These are phyloP conservation scores for Elsinoe fawcettii DNA, from an alignment of 2,329 filamentous ascomycete species.

Conservation along the genomic window DNA sequence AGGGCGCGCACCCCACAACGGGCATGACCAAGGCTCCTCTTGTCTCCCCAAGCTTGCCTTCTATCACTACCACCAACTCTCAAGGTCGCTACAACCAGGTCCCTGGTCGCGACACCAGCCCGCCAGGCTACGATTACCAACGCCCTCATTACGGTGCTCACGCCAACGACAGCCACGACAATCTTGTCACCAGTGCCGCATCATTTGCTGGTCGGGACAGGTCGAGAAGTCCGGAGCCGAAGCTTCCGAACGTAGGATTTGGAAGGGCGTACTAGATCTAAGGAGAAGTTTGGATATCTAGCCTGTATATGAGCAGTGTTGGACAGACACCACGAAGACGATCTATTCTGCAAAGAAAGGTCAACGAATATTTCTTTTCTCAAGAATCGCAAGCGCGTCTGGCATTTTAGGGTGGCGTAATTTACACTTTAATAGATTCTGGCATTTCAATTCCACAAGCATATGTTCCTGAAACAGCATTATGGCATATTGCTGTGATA, in stretches of 20 bases:
- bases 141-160: constrained; percentile 18
- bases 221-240: constrained; percentile 23
- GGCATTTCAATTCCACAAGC: too few relatives aligned
- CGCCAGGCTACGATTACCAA: constrained; percentile 14
- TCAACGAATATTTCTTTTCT: constrained; percentile 1
- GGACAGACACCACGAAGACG: neutral
- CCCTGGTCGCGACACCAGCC: constrained; percentile 18
- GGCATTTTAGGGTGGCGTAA: constrained; percentile 1
- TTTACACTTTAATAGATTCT: neutral
- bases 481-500: too few relatives aligned
- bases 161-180: constrained; percentile 24
- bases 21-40: constrained; percentile 26
- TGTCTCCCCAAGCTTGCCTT: constrained; percentile 25
- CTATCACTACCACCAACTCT: constrained; percentile 17
- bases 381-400: neutral
- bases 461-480: too few relatives aligned
- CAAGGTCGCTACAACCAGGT: constrained; percentile 30
- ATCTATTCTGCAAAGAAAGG: neutral
- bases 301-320: neutral
- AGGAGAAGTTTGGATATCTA: neutral
- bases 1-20: constrained; percentile 23
- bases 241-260: constrained; percentile 25
- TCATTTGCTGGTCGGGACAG: constrained; percentile 26
- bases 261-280: constrained; percentile 17
- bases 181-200: constrained; percentile 27